Percentiles rank a stretch among this genome's conserved stretches.
Conservation (phyloP, 306 rosid genomes). For the Castanopsis chinensis region DNA sequence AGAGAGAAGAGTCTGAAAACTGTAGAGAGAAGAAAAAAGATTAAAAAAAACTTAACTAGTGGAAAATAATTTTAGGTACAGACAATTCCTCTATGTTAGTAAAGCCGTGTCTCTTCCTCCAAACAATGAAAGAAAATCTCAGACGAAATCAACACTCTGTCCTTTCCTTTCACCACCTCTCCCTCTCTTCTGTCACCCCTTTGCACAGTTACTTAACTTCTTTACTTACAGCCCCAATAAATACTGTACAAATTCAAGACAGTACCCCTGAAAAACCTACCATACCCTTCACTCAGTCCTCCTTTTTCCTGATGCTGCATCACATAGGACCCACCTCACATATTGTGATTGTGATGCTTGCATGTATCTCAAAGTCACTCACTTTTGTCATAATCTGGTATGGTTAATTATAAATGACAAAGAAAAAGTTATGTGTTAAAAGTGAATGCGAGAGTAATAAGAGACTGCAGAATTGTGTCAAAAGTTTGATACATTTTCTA, state of each 20-base stretch:
- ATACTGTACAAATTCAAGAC: conserved; percentile 19
- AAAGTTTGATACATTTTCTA: too few relatives aligned
- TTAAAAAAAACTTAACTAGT: too few relatives aligned
- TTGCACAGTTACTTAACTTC: conserved; percentile 44
- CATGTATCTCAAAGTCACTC: too few relatives aligned
- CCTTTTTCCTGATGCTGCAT: conserved; percentile 9
- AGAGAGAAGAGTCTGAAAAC: background rate
- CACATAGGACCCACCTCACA: too few relatives aligned
- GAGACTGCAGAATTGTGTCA: too few relatives aligned
- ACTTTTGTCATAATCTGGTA: too few relatives aligned
- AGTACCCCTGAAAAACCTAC: conserved; percentile 19
- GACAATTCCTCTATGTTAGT: conserved; percentile 36
- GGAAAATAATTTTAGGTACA: conserved; percentile 3
- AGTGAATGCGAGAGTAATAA: too few relatives aligned
- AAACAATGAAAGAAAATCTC: conserved; percentile 43
- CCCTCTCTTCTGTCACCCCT: conserved; percentile 23
- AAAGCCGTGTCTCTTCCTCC: conserved; percentile 32
- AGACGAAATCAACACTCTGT: conserved; percentile 33
- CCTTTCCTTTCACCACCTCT: conserved; percentile 26
- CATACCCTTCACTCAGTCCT: conserved; percentile 21
- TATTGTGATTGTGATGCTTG: too few relatives aligned
- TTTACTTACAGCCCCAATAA: conserved; percentile 31
- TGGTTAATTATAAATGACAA: too few relatives aligned
- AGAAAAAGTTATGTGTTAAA: too few relatives aligned
- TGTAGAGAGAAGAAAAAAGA: background rate